Conservation (phyloP, 345 rosid species). For the Limnanthes douglasii region DNA sequence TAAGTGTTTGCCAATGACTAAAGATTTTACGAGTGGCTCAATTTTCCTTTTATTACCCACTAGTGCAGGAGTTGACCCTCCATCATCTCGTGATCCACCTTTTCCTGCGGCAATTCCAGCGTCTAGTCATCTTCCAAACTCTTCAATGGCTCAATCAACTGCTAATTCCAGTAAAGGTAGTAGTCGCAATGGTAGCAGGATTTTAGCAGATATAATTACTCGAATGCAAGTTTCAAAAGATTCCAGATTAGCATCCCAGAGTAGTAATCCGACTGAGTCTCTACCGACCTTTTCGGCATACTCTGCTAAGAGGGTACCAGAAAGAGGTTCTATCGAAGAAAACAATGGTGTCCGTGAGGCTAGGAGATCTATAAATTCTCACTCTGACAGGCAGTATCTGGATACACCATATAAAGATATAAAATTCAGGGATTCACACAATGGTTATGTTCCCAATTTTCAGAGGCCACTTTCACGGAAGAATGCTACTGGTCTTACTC, state of each 20-base stretch:
- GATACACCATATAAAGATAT: conserved; percentile 51
- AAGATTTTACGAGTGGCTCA: conserved; percentile 39
- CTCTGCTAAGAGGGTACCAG: conserved; percentile 51
- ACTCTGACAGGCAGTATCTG: conserved; percentile 58
- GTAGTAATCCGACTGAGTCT: conserved; percentile 41
- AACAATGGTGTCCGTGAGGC: conserved; percentile 46
- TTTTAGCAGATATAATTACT: conserved; percentile 71
- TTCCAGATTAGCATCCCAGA: conserved; percentile 48
- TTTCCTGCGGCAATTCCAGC: conserved; percentile 67
- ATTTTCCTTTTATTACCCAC: conserved; percentile 38
- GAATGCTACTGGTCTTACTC: conserved; percentile 57
- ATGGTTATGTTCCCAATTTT: conserved; percentile 76
- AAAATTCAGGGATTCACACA: conserved; percentile 51
- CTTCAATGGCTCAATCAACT: conserved; percentile 40
- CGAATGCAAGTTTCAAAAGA: conserved; percentile 96
- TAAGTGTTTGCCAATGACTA: conserved; percentile 4
- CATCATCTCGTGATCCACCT: conserved; percentile 96
- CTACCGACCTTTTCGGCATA: conserved; percentile 44
- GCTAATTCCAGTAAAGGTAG: conserved; percentile 35
- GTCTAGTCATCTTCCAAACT: conserved; percentile 42
- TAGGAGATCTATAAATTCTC: conserved; percentile 38
- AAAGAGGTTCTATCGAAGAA: conserved; percentile 62
- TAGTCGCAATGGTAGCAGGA: conserved; percentile 72
- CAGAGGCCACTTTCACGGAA: conserved; percentile 93
- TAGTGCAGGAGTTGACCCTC: conserved; percentile 99